Conservation (phyloP, 768 basidiomycete genomes). For the Lentinula boryana region DNA sequence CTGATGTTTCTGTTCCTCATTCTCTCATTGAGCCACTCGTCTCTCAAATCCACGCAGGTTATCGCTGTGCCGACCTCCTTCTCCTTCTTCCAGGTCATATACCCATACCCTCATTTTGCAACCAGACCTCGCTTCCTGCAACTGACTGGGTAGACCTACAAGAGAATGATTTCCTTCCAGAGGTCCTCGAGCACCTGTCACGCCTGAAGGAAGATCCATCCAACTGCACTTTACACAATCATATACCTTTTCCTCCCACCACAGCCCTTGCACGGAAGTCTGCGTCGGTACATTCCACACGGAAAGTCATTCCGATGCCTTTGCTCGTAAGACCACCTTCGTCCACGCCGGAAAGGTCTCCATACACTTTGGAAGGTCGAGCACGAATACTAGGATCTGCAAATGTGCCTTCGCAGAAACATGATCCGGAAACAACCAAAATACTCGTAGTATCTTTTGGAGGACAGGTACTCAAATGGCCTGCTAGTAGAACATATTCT, state of each 20-base stretch:
- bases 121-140: constrained; percentile 50
- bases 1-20: constrained; percentile 51
- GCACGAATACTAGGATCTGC: constrained; percentile 45
- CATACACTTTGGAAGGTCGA: constrained; percentile 53
- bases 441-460: constrained; percentile 79
- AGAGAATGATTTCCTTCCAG: constrained; percentile 36
- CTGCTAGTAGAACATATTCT: constrained; percentile 13
- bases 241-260: constrained; percentile 31
- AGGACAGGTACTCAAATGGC: constrained; percentile 64
- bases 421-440: constrained; percentile 42
- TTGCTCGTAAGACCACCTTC: constrained; percentile 65
- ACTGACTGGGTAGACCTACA: constrained; percentile 53
- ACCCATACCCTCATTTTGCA: constrained; percentile 68
- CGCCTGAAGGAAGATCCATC: constrained; percentile 29
- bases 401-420: constrained; percentile 49
- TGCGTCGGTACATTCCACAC: constrained; percentile 17
- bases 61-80: constrained; percentile 65
- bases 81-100: constrained; percentile 68
- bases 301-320: constrained; percentile 46
- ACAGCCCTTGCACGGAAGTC: constrained; percentile 11
- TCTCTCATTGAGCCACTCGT: constrained; percentile 53
- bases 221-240: constrained; percentile 29
- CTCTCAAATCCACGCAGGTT: constrained; percentile 56
- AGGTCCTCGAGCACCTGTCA: constrained; percentile 38
- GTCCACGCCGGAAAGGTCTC: constrained; percentile 17